phyloP scores from a whole-genome alignment of 2,329 filamentous ascomycete species.

The Ophidiomyces ophidiicola region DNA sequence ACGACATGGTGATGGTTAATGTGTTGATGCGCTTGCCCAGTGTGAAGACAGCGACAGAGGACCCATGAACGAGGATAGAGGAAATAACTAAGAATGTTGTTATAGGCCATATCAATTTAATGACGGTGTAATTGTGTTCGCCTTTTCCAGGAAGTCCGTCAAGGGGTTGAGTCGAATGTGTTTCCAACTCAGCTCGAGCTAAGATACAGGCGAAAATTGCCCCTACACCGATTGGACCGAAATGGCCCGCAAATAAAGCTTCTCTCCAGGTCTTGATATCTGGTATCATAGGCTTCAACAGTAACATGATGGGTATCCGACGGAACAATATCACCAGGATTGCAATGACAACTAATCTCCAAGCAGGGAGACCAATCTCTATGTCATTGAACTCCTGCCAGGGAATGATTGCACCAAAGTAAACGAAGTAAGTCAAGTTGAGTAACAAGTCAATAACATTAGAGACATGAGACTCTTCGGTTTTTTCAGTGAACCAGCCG shows the following conservation, averaged over 20 bases:
- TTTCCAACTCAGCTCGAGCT: slow-evolving; percentile 81
- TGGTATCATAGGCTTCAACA: slow-evolving; percentile 81
- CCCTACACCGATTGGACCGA: slow-evolving; percentile 92
- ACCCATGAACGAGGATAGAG: slow-evolving; percentile 91
- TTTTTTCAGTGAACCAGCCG: slow-evolving; percentile 97
- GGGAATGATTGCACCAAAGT: slow-evolving; percentile 90
- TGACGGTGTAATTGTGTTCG: slow-evolving; percentile 54
- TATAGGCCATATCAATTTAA: slow-evolving; percentile 89
- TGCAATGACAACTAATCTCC: slow-evolving; percentile 88
- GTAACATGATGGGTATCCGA: slow-evolving; percentile 86
- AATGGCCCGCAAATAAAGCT: slow-evolving; percentile 90
- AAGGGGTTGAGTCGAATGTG: slow-evolving; percentile 60
- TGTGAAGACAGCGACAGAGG: slow-evolving; percentile 95
- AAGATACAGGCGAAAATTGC: slow-evolving; percentile 92
- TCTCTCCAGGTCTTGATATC: slow-evolving; percentile 98
- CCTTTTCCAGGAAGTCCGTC: slow-evolving; percentile 43
- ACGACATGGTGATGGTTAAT: slow-evolving; percentile 86
- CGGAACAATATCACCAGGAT: slow-evolving; percentile 90
- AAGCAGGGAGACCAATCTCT: slow-evolving; percentile 63
- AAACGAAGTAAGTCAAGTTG: slow-evolving; percentile 97
- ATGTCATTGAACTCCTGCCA: slow-evolving; percentile 81
- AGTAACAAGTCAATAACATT: slow-evolving; percentile 97
- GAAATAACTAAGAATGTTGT: slow-evolving; percentile 86
- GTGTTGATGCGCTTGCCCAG: slow-evolving; percentile 98
- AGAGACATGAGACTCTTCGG: slow-evolving; percentile 94